Evolutionary conservation across 306 rosid species (phyloP).

Genomic region (Spatholobus suberectus): DNA sequence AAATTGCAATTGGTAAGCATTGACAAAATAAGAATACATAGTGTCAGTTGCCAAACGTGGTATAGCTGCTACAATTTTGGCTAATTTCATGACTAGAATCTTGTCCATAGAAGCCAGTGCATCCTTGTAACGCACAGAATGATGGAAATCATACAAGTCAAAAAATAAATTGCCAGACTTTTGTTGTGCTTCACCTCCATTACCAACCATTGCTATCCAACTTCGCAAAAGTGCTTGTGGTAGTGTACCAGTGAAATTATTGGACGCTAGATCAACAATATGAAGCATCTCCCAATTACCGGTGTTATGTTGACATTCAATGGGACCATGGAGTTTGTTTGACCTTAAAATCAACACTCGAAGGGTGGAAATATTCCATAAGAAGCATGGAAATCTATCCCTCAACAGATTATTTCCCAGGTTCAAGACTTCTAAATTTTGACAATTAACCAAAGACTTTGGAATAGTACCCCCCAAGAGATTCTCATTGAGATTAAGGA

Average conservation of each 20-base stretch:
- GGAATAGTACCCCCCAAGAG: constrained; percentile 35
- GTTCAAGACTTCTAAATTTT: constrained; percentile 1
- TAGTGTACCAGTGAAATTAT: constrained; percentile 43
- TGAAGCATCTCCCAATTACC: constrained; percentile 10
- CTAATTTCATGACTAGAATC: neutral
- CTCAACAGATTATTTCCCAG: constrained; percentile 17
- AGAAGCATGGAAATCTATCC: constrained; percentile 40
- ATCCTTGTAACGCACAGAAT: neutral
- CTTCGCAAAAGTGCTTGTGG: neutral
- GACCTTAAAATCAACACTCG: constrained; percentile 1
- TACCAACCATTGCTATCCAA: constrained; percentile 37
- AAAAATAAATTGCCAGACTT: neutral
- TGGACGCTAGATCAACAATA: constrained; percentile 39
- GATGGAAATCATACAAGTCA: neutral
- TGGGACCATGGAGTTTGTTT: neutral
- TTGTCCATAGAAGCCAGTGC: neutral
- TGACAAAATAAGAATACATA: neutral
- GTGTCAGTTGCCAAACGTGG: neutral
- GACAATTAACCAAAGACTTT: constrained; percentile 35
- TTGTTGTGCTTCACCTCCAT: neutral
- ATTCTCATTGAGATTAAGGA: constrained; percentile 46
- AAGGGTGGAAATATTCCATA: neutral
- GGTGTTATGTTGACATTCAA: neutral
- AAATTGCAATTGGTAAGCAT: neutral
- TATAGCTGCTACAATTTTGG: neutral